Base-by-base conservation (phyloP, 345 rosid species). In the Camelina sativa region DNA sequence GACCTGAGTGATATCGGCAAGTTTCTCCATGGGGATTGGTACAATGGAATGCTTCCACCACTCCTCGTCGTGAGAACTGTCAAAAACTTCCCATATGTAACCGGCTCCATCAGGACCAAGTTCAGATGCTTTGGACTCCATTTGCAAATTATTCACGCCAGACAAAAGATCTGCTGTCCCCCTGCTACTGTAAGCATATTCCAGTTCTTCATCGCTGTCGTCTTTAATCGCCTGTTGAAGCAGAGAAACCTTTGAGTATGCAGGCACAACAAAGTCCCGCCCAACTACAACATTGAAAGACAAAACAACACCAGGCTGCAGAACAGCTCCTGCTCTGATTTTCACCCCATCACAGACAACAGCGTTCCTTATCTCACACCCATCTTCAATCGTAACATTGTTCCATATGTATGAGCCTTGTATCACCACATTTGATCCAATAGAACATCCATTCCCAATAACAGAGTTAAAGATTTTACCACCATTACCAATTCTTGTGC, bases 11-110 rank as follows among this genome's bases (percentile, higher is more conserved):
- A 83, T 73, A 83, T 88, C 87, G 35, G 84, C 82, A 46, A 91
- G 80, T 78, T 84, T 91, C 35, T 91, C 90, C 7, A 82, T 50
- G 62, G 96, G 90, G 80, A 91, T 86, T 22, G 98, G 97, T 73
- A 94, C 97, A 75, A 93, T 87, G 15, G 97, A 93, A 74, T 91
- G 89, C 76, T 83, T 88, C 96, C 98, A 91, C 96, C 98, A 91
- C 81, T 93, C 96, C 70, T 93, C 98, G 60, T 89, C 97, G 72
- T 79, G 78, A 47, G 80, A 84, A 52, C 89, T 89, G 61, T 93
- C 98, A 77, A 80, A 80, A 12, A 79, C 76, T 35, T 91, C 78
- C 97, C 97, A 91, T 81, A 94, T 76, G 78, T 88, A 82, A 81
- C 98, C 95, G 77, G 74, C 84, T 62, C 97, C 96, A 53, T 97